Percentiles rank a stretch among this genome's conserved stretches.
Conservation (phyloP, 805 yeast species). For the Myxozyma mucilagina region DNA sequence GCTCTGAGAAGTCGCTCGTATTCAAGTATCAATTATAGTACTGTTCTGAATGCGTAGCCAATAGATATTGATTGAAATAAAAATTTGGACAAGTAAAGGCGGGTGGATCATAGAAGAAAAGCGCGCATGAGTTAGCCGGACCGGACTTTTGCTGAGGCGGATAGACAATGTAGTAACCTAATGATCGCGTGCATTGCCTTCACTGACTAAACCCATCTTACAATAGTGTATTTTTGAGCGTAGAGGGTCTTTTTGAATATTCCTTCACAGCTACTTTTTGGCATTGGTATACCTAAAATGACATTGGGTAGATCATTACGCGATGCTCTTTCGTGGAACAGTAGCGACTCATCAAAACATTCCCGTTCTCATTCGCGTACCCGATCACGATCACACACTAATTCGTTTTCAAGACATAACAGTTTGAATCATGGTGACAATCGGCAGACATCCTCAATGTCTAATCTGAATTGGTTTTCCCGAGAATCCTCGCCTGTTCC, state of each 20-base stretch:
- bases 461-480: neutral
- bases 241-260: neutral
- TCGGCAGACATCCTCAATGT: neutral
- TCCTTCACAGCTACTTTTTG: neutral
- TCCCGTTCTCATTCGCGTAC: neutral
- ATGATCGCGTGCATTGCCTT: neutral
- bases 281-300: neutral
- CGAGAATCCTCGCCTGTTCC: neutral
- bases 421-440: too few relatives aligned
- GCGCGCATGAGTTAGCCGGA: too few relatives aligned
- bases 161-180: too few relatives aligned
- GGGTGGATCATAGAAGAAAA: too few relatives aligned
- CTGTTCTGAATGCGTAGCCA: too few relatives aligned
- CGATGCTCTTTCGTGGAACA: conserved; percentile 3
- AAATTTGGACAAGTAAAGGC: too few relatives aligned
- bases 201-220: neutral
- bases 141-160: too few relatives aligned
- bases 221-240: too few relatives aligned
- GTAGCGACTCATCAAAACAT: neutral
- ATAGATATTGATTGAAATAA: too few relatives aligned
- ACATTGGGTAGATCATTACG: neutral
- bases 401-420: too few relatives aligned
- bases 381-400: neutral
- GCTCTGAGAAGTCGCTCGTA: too few relatives aligned
- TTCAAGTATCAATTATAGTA: too few relatives aligned